phyloP scores from a whole-genome alignment of 2,329 filamentous ascomycete genomes.

The Neoarthrinium moseri region DNA sequence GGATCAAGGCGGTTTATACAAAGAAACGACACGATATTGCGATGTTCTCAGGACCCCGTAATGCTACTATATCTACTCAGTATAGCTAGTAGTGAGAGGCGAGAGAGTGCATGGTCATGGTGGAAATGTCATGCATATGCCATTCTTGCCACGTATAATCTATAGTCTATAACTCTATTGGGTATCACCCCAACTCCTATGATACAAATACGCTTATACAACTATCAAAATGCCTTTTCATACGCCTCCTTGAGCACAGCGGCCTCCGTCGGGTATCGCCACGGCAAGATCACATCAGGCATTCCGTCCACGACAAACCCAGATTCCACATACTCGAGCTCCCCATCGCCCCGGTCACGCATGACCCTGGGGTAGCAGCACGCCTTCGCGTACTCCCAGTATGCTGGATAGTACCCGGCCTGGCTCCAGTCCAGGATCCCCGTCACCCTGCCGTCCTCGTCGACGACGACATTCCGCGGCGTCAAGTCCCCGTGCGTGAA shows the following conservation, averaged over 20 bases:
- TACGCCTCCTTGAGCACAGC: background rate
- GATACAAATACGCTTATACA: too few relatives aligned
- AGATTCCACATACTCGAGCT: background rate
- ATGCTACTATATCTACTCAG: too few relatives aligned
- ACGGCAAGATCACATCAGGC: background rate
- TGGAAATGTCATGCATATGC: too few relatives aligned
- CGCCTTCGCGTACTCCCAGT: slow-evolving; percentile 1
- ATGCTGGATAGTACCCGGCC: slow-evolving; percentile 1
- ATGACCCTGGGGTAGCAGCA: background rate
- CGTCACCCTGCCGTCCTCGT: background rate
- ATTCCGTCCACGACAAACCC: background rate
- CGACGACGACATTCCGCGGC: background rate
- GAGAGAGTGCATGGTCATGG: too few relatives aligned
- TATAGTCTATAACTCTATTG: too few relatives aligned
- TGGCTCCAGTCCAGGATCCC: slow-evolving; percentile 1
- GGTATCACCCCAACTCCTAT: too few relatives aligned
- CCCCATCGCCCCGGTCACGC: background rate
- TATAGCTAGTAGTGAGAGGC: too few relatives aligned
- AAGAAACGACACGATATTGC: too few relatives aligned
- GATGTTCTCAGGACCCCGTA: too few relatives aligned
- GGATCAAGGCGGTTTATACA: too few relatives aligned
- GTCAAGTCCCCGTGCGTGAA: slow-evolving; percentile 1
- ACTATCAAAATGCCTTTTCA: background rate
- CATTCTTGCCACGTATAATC: too few relatives aligned
- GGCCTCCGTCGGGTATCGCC: background rate